Evolutionary conservation across 352 stramenopile species (phyloP).

Genomic region (Thraustochytrium striatum): DNA sequence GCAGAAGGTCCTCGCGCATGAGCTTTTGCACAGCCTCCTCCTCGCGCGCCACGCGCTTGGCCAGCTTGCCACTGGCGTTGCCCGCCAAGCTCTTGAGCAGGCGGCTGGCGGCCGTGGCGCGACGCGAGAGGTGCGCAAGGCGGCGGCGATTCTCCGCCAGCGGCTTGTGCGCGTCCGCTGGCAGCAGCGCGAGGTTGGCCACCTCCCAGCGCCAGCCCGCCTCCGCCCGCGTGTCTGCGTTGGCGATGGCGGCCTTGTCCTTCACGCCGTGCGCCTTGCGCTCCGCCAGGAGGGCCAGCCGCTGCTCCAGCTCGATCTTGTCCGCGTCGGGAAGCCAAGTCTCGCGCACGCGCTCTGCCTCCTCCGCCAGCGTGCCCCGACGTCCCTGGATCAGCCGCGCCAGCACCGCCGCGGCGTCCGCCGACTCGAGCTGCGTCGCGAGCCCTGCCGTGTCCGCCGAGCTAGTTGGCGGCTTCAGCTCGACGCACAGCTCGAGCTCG

Average conservation of each 20-base stretch:
- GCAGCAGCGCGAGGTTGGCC: neutral
- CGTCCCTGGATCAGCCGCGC: neutral
- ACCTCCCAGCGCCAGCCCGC: slow-evolving; percentile 30
- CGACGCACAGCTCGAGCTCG: too few relatives aligned
- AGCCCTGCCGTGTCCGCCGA: too few relatives aligned
- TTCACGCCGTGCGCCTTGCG: slow-evolving; percentile 33
- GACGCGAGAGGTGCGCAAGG: neutral
- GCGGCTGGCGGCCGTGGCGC: neutral
- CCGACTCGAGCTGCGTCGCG: neutral
- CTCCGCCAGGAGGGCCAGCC: slow-evolving; percentile 13
- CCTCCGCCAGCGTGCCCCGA: neutral
- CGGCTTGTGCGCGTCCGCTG: neutral
- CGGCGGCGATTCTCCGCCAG: slow-evolving; percentile 10
- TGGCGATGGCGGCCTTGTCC: slow-evolving; percentile 6
- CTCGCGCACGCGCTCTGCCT: neutral
- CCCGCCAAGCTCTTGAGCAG: neutral
- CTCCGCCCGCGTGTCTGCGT: neutral
- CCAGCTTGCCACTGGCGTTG: neutral
- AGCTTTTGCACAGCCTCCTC: slow-evolving; percentile 26
- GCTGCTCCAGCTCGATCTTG: neutral
- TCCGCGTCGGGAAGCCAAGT: neutral
- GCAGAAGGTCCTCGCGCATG: slow-evolving; percentile 13
- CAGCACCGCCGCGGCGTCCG: neutral
- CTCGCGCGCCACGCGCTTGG: slow-evolving; percentile 5
- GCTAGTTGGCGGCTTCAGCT: too few relatives aligned